Base-by-base conservation (phyloP, 2,329 filamentous ascomycete species). In the Tolypocladium paradoxum region DNA sequence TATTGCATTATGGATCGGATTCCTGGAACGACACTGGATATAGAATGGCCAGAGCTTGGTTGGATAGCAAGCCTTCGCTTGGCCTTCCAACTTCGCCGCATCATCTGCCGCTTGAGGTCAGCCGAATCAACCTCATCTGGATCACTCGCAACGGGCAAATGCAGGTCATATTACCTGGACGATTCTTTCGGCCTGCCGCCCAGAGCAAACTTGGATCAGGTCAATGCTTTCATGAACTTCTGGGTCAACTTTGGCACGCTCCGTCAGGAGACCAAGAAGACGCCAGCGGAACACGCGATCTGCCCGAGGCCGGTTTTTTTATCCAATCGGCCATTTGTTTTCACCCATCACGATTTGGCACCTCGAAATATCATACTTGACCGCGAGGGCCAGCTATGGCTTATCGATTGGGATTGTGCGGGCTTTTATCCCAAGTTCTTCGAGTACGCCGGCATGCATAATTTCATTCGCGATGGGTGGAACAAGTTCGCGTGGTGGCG, bases 301-400 rank as follows among this genome's bases (percentile, higher is more conserved):
- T n/a, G n/a, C n/a, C n/a, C n/a, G n/a, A n/a, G n/a, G n/a, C n/a
- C n/a, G n/a, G n/a, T n/a, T n/a, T n/a, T n/a, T n/a, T n/a, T n/a
- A n/a, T n/a, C n/a, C n/a, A n/a, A n/a, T n/a, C n/a, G n/a, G n/a
- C n/a, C n/a, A n/a, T n/a, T n/a, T n/a, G n/a, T n/a, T n/a, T 40
- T n/a, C 36, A 57, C 55, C 3, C 55, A 56, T 24, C 51, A 58
- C 37, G 50, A 59, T 51, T 24, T 58, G 1, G 53, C 55, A 33
- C 58, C 58, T 53, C 57, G 57, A 12, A 58, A 60, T 43, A 52
- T 57, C 22, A 53, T 60, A 9, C 49, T 58, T 14, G 52, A 55
- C 36, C 43, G 4, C 27, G 20, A 38, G 9, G 40, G 49, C 6
- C 48, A 54, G 22, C 38, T 57, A 12, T 59, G 55, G 54, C 40